Conservation (phyloP, 768 basidiomycete species). For the Mrakia blollopis region DNA sequence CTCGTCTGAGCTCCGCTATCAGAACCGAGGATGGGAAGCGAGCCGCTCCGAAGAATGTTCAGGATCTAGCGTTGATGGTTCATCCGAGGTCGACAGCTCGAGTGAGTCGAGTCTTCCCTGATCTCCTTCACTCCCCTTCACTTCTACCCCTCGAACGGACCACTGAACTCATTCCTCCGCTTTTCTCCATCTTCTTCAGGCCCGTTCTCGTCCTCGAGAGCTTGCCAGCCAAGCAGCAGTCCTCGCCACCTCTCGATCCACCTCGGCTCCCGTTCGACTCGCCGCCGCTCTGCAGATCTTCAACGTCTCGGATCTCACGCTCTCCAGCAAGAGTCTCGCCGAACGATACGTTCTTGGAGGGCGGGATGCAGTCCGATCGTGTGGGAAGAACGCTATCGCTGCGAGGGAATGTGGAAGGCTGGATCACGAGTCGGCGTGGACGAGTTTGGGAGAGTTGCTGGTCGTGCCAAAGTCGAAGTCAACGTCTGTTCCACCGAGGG, state of each 20-base stretch:
- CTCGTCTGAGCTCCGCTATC: constrained; percentile 1
- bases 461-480: constrained; percentile 24
- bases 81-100: neutral
- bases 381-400: constrained; percentile 57
- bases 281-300: constrained; percentile 43
- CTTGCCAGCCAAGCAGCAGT: neutral
- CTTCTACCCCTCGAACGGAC: neutral
- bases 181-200: neutral
- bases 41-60: constrained; percentile 4
- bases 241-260: neutral
- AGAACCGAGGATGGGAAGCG: constrained; percentile 14
- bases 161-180: neutral
- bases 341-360: constrained; percentile 56
- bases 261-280: neutral
- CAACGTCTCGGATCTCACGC: constrained; percentile 52
- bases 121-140: neutral
- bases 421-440: constrained; percentile 68
- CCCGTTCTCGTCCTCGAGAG: constrained; percentile 11
- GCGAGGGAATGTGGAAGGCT: constrained; percentile 59
- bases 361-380: constrained; percentile 51
- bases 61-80: neutral
- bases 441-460: constrained; percentile 55
- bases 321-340: constrained; percentile 57
- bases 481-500: constrained; percentile 14
- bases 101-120: neutral